Conservation (phyloP, 495 filamentous ascomycete genomes). For the Articulospora tetracladia region DNA sequence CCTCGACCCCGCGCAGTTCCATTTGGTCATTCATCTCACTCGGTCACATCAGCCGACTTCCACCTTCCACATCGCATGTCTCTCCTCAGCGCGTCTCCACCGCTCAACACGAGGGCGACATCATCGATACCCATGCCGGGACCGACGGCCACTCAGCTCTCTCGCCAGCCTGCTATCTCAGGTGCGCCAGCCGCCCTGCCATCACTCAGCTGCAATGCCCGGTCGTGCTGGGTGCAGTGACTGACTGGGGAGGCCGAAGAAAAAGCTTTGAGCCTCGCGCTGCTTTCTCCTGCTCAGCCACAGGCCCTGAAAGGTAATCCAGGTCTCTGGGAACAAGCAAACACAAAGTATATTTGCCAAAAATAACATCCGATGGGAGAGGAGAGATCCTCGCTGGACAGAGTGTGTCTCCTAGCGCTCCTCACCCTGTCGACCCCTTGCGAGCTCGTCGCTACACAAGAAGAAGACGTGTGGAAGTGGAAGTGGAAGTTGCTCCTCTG, state of each 20-base stretch:
- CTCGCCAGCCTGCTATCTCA: background rate
- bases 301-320: background rate
- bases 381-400: background rate
- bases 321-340: constrained; percentile 19
- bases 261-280: constrained; percentile 12
- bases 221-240: background rate
- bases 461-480: background rate
- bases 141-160: background rate
- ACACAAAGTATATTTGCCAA: background rate
- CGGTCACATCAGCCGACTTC: background rate
- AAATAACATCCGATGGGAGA: background rate
- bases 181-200: background rate
- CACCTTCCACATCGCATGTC: background rate
- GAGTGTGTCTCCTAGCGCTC: too few relatives aligned
- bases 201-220: background rate
- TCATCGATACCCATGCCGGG: background rate
- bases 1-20: constrained; percentile 5
- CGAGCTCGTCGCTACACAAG: background rate
- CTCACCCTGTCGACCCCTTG: too few relatives aligned
- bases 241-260: background rate
- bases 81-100: constrained; percentile 7
- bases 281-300: constrained; percentile 7
- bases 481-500: background rate
- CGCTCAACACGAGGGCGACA: constrained; percentile 1
- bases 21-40: background rate